Conservation (phyloP, 495 filamentous ascomycete species). For the Lasiosphaeria miniovina region DNA sequence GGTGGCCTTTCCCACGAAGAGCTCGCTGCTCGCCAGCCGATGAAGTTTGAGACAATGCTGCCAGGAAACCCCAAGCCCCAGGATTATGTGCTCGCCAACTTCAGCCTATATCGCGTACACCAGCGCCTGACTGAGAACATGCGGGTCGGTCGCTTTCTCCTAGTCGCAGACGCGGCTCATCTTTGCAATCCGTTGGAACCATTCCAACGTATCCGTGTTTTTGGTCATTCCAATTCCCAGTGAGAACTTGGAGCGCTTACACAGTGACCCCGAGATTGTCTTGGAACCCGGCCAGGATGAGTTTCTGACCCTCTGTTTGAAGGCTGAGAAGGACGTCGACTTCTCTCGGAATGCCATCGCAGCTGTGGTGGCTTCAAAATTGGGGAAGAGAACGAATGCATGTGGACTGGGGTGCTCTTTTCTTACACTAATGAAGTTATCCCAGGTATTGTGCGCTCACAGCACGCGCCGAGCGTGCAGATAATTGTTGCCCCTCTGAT, state of each 20-base stretch:
- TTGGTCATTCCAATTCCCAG: conserved; percentile 54
- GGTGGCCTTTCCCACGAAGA: conserved; percentile 42
- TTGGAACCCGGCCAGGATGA: conserved; percentile 29
- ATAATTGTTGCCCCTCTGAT: too few relatives aligned
- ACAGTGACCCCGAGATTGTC: conserved; percentile 18
- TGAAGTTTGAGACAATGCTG: conserved; percentile 44
- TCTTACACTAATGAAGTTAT: too few relatives aligned
- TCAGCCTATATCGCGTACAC: conserved; percentile 11
- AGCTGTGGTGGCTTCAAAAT: too few relatives aligned
- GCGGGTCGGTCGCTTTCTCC: conserved; percentile 50
- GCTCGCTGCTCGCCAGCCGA: conserved; percentile 43
- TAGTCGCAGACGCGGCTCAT: conserved; percentile 58
- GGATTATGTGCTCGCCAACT: conserved; percentile 42
- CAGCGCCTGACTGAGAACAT: conserved; percentile 49
- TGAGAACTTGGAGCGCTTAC: conserved; percentile 45
- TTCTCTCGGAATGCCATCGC: too few relatives aligned
- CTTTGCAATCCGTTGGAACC: conserved; percentile 46
- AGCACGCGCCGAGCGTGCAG: too few relatives aligned
- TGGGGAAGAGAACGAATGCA: too few relatives aligned
- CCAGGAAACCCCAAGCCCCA: conserved; percentile 49
- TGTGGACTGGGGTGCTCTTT: too few relatives aligned
- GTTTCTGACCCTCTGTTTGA: conserved; percentile 34
- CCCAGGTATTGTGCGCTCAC: too few relatives aligned
- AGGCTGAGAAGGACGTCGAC: conserved; percentile 27
- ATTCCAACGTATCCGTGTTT: background rate